These are phyloP conservation scores for Ustulina deusta DNA, from an alignment of 2,329 filamentous ascomycete genomes.

Conservation along the genomic window DNA sequence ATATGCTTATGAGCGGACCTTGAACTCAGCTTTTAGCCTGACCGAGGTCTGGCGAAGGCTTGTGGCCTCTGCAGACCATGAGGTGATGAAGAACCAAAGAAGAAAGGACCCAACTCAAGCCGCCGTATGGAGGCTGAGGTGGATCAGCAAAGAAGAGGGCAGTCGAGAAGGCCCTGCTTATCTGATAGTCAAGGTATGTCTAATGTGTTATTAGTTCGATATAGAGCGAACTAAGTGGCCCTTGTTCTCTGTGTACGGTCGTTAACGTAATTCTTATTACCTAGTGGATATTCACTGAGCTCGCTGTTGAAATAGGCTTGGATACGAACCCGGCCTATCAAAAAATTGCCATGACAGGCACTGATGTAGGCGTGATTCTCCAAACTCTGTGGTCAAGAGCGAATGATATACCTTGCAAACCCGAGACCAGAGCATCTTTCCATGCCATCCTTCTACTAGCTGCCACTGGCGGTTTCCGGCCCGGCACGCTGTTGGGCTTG, in stretches of 20 bases:
- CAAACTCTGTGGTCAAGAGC: conserved; percentile 17
- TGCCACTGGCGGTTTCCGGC: conserved; percentile 10
- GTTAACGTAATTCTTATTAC: conserved; percentile 7
- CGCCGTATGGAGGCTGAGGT: no score
- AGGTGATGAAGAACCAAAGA: neutral
- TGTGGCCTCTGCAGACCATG: neutral
- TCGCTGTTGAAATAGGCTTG: conserved; percentile 18
- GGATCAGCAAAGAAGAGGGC: conserved; percentile 13
- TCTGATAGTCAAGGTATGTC: conserved; percentile 12
- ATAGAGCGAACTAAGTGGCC: conserved; percentile 3
- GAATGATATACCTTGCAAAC: conserved; percentile 19
- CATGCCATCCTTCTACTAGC: conserved; percentile 19
- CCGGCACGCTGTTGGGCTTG: neutral
- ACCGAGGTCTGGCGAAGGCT: conserved; percentile 7
- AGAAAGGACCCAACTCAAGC: no score
- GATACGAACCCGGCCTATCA: conserved; percentile 16
- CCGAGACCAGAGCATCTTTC: conserved; percentile 15
- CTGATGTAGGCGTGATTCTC: conserved; percentile 12
- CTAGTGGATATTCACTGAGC: conserved; percentile 19
- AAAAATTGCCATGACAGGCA: conserved; percentile 16
- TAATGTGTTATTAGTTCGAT: conserved; percentile 5
- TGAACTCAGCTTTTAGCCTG: conserved; percentile 11
- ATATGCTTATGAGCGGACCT: conserved; percentile 6
- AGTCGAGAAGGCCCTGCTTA: conserved; percentile 15
- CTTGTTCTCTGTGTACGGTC: neutral